Percentiles rank a stretch among this genome's conserved stretches.
These are phyloP conservation scores for Aspergillus sp. DNA, from an alignment of 2,329 filamentous ascomycete species.

Conservation along the genomic window DNA sequence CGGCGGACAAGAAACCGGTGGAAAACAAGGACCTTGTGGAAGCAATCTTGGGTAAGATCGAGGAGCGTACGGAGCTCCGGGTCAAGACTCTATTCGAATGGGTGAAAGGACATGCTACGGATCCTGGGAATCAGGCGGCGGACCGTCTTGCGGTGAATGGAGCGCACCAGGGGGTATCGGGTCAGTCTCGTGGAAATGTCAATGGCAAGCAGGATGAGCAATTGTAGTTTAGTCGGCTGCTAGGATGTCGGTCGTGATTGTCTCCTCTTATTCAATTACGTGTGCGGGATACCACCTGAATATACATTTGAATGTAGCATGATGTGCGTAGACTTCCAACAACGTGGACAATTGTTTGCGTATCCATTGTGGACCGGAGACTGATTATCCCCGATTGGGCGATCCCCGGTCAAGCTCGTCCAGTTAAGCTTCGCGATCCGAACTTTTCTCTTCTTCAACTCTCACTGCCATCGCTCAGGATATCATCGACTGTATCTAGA, in stretches of 20 bases:
- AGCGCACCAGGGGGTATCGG: conserved; percentile 46
- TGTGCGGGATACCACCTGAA: too few species aligned
- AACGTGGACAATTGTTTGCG: too few species aligned
- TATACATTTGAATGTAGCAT: too few species aligned
- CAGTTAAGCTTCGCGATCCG: background rate
- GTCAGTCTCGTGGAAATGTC: conserved; percentile 1
- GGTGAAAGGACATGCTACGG: conserved; percentile 80
- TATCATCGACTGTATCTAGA: too few species aligned
- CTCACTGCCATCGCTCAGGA: too few species aligned
- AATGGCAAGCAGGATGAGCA: background rate
- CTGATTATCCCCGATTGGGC: background rate
- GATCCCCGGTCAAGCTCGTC: background rate
- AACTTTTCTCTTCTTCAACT: background rate
- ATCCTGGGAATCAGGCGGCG: conserved; percentile 75
- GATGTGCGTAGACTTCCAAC: too few species aligned
- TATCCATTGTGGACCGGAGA: background rate
- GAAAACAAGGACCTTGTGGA: conserved; percentile 85
- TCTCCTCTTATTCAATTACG: too few species aligned
- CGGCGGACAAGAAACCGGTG: conserved; percentile 66
- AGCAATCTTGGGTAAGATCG: conserved; percentile 68
- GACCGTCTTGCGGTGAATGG: conserved; percentile 74
- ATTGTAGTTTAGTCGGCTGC: too few species aligned
- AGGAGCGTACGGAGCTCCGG: conserved; percentile 62
- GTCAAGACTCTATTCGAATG: conserved; percentile 72
- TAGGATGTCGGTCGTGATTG: too few species aligned